Conservation (phyloP, 1,139 yeast genomes). For the Pichia sp. region DNA sequence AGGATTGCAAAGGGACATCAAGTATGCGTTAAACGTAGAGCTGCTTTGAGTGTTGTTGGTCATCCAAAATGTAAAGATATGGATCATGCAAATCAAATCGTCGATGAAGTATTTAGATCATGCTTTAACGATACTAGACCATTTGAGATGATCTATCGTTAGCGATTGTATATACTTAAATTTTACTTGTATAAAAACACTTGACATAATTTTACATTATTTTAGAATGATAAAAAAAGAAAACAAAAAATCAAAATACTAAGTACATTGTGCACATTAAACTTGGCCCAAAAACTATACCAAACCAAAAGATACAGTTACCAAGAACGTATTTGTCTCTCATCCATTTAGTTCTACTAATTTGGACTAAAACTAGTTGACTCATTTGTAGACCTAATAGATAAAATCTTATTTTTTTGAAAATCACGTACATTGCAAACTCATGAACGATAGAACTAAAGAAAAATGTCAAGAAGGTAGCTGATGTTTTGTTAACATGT, state of each 20-base stretch:
- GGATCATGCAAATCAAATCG: conserved; percentile 72
- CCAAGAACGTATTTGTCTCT: conserved; percentile 57
- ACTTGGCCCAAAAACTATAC: conserved; percentile 86
- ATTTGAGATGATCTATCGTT: conserved; percentile 80
- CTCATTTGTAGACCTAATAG: conserved; percentile 75
- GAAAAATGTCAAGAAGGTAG: conserved; percentile 75
- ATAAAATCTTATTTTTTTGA: conserved; percentile 74
- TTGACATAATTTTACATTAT: neutral
- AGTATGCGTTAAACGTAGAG: conserved; percentile 82
- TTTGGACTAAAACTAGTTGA: conserved; percentile 58
- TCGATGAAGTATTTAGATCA: conserved; percentile 82
- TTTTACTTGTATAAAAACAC: conserved; percentile 6
- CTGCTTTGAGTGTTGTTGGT: conserved; percentile 72
- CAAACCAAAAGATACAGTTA: conserved; percentile 84
- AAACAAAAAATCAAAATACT: conserved; percentile 43
- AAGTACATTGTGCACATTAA: conserved; percentile 78
- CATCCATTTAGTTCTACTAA: conserved; percentile 46
- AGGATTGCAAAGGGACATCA: conserved; percentile 70
- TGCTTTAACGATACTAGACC: conserved; percentile 96
- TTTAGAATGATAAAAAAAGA: neutral
- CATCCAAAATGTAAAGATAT: conserved; percentile 73
- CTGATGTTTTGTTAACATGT: conserved; percentile 54
- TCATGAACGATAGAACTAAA: conserved; percentile 84
- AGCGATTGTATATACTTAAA: conserved; percentile 4
- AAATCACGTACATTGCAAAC: conserved; percentile 83